Evolutionary conservation across 129 eudicot species (phyloP).

Genomic region (Flaveria robusta): DNA sequence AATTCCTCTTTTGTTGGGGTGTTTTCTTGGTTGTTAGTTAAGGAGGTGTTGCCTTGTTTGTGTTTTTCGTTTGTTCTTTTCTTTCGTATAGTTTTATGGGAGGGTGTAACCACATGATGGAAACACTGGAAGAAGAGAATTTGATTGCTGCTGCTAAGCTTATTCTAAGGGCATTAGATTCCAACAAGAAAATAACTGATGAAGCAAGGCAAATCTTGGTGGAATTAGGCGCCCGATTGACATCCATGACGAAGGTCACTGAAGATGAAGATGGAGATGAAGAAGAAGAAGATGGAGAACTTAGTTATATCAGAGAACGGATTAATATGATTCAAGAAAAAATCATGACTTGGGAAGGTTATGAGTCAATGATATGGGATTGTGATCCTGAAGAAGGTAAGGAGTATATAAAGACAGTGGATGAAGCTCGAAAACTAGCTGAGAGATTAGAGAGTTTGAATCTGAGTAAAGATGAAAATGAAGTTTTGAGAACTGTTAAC

Average conservation of each 20-base stretch:
- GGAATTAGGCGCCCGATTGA: conserved; percentile 64
- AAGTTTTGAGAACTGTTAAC: conserved; percentile 51
- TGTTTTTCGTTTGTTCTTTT: conserved; percentile 14
- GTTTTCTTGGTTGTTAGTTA: background rate
- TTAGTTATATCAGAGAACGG: conserved; percentile 50
- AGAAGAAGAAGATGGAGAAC: conserved; percentile 35
- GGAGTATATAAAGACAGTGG: conserved; percentile 72
- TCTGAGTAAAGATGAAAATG: conserved; percentile 41
- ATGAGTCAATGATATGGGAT: conserved; percentile 80
- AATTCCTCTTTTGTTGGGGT: background rate
- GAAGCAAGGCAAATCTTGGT: conserved; percentile 65
- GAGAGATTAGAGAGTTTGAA: conserved; percentile 57
- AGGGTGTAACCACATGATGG: conserved; percentile 46
- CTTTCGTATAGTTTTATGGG: conserved; percentile 48
- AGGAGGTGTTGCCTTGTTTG: background rate
- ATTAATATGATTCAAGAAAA: conserved; percentile 63
- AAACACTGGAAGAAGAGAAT: conserved; percentile 64
- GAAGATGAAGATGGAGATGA: conserved; percentile 32
- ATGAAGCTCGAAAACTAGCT: conserved; percentile 60
- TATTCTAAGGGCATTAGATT: conserved; percentile 64
- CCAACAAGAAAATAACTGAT: conserved; percentile 50
- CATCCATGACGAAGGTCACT: conserved; percentile 37
- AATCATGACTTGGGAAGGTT: conserved; percentile 64
- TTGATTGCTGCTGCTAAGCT: conserved; percentile 71
- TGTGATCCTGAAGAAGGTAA: conserved; percentile 70